Evolutionary conservation across 2,329 filamentous ascomycete species (phyloP), one percentile per base, ranked within the genome.

Genomic region (Fusarium sp.): DNA sequence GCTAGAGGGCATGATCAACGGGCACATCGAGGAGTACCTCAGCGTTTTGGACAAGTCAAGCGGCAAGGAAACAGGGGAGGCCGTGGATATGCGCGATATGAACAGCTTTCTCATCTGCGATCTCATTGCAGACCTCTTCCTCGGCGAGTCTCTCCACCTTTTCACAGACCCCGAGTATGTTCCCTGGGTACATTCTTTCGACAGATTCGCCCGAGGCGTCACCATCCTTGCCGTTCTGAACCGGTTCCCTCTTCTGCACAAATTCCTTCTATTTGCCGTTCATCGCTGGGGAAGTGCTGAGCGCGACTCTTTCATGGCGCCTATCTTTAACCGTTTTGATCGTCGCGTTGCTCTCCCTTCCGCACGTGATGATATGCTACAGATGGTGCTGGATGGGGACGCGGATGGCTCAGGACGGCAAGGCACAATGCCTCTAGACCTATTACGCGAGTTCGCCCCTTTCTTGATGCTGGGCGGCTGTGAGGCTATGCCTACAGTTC

Each of bases 261-360:
- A 53, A 14, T 20, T 53, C 10, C 40, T 53, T 0, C n/a, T 53
- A 2, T 53, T 53, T 20, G 50, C 50, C 9, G 22, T 53, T n/a
- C 50, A 53, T 27, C 40, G 40, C 3, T 53, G 50, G 50, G 50
- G 50, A n/a, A 53, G 50, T 4, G 40, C 40, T n/a, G 50, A 53
- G 9, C 50, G 50, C 1, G 40, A 53, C 13, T 53, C 50, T 3
- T 53, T 53, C 20, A 53, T 53, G 50, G 50, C 50, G 0, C 50
- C 50, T 2, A 53, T 53, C 1, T 53, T 47, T 35, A 22, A n/a
- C 3, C 50, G 50, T 0, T 53, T 53, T n/a, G 40, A 53, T 22
- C 50, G 50, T 14, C 40, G 50, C 23, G 50, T 53, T 0, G 15
- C 50, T n/a, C 50, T 53, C 1, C 23, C 50, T n/a, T 35, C 50